These are phyloP conservation scores for Rhizophagus clarus DNA, from an alignment of 192 early-diverging fungal species.

Conservation along the genomic window DNA sequence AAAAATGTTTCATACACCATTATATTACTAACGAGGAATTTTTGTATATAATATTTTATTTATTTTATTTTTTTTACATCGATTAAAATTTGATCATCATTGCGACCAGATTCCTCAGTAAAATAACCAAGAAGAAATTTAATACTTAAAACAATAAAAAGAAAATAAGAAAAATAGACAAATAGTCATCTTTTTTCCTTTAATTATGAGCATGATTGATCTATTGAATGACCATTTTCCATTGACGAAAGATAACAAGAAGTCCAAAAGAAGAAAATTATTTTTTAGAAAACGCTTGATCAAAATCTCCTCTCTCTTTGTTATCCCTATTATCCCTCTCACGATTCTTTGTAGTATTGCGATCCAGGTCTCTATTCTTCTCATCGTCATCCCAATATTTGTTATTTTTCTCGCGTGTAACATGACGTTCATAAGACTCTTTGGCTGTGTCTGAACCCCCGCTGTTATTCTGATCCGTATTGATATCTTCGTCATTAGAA, in stretches of 20 bases:
- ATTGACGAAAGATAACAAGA: background rate
- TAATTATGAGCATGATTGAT: background rate
- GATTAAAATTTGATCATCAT: too few relatives aligned
- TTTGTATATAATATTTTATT: too few relatives aligned
- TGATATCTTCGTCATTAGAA: background rate
- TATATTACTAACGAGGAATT: too few relatives aligned
- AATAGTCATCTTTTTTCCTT: background rate
- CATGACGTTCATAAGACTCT: background rate
- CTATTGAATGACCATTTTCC: background rate
- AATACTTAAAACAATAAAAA: too few relatives aligned
- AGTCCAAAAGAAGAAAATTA: background rate
- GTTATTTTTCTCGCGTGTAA: background rate
- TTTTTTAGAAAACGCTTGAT: background rate
- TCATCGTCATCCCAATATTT: conserved; percentile 13
- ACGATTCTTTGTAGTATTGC: conserved; percentile 1
- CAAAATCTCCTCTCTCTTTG: conserved; percentile 7
- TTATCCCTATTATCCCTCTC: background rate
- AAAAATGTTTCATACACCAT: too few relatives aligned
- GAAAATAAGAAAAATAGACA: too few relatives aligned
- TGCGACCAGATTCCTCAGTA: too few relatives aligned
- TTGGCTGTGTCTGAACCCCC: background rate
- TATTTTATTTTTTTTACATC: too few relatives aligned
- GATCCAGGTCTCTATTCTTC: background rate
- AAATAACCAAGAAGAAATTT: too few relatives aligned
- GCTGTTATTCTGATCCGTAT: background rate